phyloP scores from a whole-genome alignment of 148 eudicot genomes.

The Rhododendron williamsianum region DNA sequence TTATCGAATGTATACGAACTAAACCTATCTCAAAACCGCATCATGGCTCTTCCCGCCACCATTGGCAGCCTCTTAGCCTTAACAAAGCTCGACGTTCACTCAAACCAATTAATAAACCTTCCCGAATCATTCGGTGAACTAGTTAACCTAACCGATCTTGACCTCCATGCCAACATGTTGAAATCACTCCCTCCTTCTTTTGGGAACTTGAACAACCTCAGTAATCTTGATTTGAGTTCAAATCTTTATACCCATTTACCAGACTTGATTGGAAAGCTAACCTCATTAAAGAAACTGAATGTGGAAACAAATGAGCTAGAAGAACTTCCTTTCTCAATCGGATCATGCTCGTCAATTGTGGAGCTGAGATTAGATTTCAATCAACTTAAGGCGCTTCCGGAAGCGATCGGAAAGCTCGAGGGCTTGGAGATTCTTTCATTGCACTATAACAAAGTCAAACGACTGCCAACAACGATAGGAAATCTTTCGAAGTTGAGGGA shows the following conservation, averaged over 20 bases:
- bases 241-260: conserved; percentile 49
- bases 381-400: conserved; percentile 58
- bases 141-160: conserved; percentile 38
- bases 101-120: conserved; percentile 68
- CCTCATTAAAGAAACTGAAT: conserved; percentile 42
- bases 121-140: conserved; percentile 58
- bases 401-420: conserved; percentile 52
- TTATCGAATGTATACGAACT: conserved; percentile 37
- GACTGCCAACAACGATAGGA: conserved; percentile 60
- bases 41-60: conserved; percentile 59
- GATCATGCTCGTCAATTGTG: conserved; percentile 48
- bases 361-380: conserved; percentile 69
- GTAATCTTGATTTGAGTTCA: conserved; percentile 53
- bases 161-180: conserved; percentile 51
- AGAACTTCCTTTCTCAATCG: conserved; percentile 59
- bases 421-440: conserved; percentile 42
- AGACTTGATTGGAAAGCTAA: conserved; percentile 40
- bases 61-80: conserved; percentile 40
- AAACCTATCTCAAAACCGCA: conserved; percentile 47
- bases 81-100: conserved; percentile 44
- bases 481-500: conserved; percentile 42
- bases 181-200: conserved; percentile 58
- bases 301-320: conserved; percentile 56
- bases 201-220: conserved; percentile 32
- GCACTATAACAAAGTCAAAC: conserved; percentile 49